These are phyloP conservation scores for Botrytis tulipae DNA, from an alignment of 2,329 filamentous ascomycete genomes.

Conservation along the genomic window DNA sequence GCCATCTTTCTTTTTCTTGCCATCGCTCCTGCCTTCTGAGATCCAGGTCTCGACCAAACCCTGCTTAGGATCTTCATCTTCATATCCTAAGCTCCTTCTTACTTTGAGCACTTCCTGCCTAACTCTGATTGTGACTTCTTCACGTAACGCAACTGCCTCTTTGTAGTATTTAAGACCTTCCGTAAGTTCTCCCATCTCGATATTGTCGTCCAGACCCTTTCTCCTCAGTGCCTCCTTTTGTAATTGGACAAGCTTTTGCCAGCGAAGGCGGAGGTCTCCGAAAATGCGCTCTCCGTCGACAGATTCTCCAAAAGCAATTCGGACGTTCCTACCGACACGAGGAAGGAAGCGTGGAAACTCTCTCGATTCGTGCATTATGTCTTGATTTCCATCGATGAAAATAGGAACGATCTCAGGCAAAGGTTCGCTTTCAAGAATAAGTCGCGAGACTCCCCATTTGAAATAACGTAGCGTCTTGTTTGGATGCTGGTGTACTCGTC, in stretches of 20 bases:
- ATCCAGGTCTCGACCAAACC: conserved; percentile 81
- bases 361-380: conserved; percentile 83
- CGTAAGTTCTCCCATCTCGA: conserved; percentile 57
- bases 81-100: conserved; percentile 62
- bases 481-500: conserved; percentile 85
- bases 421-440: conserved; percentile 86
- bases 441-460: conserved; percentile 91
- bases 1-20: conserved; percentile 26
- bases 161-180: conserved; percentile 64
- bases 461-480: conserved; percentile 86
- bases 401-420: conserved; percentile 88
- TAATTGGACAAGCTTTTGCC: conserved; percentile 64
- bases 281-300: conserved; percentile 73
- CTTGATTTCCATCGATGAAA: conserved; percentile 87
- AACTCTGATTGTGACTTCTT: conserved; percentile 76
- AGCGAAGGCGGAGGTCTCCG: conserved; percentile 71
- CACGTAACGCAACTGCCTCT: conserved; percentile 75
- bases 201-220: conserved; percentile 34
- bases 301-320: conserved; percentile 74
- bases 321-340: conserved; percentile 66
- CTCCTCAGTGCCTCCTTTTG: conserved; percentile 45
- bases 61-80: conserved; percentile 76
- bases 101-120: conserved; percentile 79
- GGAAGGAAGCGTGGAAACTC: conserved; percentile 79
- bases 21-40: conserved; percentile 37